phyloP scores from a whole-genome alignment of 2,329 filamentous ascomycete genomes.

The Annulohypoxylon truncatum region DNA sequence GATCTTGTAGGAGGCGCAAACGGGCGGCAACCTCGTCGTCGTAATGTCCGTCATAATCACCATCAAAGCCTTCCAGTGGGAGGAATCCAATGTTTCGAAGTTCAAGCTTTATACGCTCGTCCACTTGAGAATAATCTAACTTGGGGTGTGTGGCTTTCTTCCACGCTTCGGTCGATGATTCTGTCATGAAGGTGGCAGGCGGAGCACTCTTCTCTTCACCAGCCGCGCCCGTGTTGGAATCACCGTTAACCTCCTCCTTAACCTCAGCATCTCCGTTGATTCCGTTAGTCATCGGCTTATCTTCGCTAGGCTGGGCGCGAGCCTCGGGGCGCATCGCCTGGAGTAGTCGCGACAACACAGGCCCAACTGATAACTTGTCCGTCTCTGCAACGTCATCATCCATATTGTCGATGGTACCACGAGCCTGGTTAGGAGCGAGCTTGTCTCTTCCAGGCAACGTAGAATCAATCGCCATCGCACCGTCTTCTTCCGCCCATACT shows the following conservation, averaged over 20 bases:
- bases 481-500: constrained; percentile 94
- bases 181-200: constrained; percentile 82
- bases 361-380: constrained; percentile 88
- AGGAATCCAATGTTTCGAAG: constrained; percentile 91
- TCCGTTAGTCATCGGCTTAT: constrained; percentile 66
- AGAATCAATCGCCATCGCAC: constrained; percentile 77
- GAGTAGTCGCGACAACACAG: constrained; percentile 83
- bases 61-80: constrained; percentile 69
- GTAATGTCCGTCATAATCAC: constrained; percentile 88
- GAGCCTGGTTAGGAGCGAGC: constrained; percentile 81
- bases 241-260: constrained; percentile 67
- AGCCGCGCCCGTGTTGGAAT: constrained; percentile 53
- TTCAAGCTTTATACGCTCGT: constrained; percentile 92
- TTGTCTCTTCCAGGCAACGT: constrained; percentile 71
- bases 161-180: constrained; percentile 80
- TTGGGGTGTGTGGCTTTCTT: constrained; percentile 80
- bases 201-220: constrained; percentile 61
- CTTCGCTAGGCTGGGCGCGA: constrained; percentile 66
- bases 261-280: constrained; percentile 56
- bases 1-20: constrained; percentile 83
- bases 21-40: constrained; percentile 96
- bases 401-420: constrained; percentile 87
- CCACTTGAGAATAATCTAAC: constrained; percentile 85
- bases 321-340: constrained; percentile 84
- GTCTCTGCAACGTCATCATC: constrained; percentile 88